phyloP scores from a whole-genome alignment of 78 protist genomes.

The Dictyostelium intermedium region DNA sequence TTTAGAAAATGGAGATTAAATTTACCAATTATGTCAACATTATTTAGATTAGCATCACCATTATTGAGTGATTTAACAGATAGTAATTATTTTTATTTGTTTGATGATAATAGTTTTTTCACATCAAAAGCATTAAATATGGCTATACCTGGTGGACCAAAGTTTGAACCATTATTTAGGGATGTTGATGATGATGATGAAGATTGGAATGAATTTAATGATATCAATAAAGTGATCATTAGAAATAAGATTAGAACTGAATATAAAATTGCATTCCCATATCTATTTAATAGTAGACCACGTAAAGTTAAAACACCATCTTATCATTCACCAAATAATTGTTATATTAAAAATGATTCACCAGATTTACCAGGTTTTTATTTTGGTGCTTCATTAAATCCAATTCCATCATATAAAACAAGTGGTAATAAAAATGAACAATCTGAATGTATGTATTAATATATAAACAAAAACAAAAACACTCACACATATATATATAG shows the following conservation, averaged over 20 bases:
- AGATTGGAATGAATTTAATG: constrained; percentile 99
- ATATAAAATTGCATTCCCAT: constrained; percentile 98
- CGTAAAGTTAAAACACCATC: constrained; percentile 87
- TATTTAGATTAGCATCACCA: constrained; percentile 96
- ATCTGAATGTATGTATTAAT: background rate
- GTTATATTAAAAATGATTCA: constrained; percentile 93
- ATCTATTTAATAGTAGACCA: constrained; percentile 98
- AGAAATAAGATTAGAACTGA: constrained; percentile 98
- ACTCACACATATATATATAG: no score
- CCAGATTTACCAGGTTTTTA: constrained; percentile 97
- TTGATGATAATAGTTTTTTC: constrained; percentile 95
- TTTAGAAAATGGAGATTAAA: constrained; percentile 92
- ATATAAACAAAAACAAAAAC: no score
- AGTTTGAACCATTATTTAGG: constrained; percentile 98
- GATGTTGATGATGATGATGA: constrained; percentile 95
- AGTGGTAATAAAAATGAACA: background rate
- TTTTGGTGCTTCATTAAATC: constrained; percentile 96
- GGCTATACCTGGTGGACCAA: constrained; percentile 99
- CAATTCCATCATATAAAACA: constrained; percentile 88
- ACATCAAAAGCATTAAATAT: constrained; percentile 99
- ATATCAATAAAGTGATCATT: constrained; percentile 98
- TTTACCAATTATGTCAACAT: constrained; percentile 92
- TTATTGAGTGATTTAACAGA: constrained; percentile 96
- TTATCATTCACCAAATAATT: constrained; percentile 94
- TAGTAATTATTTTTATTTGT: constrained; percentile 97